Evolutionary conservation across 2,329 filamentous ascomycete species (phyloP).

Genomic region (Lasiodiplodia hormozganensis): DNA sequence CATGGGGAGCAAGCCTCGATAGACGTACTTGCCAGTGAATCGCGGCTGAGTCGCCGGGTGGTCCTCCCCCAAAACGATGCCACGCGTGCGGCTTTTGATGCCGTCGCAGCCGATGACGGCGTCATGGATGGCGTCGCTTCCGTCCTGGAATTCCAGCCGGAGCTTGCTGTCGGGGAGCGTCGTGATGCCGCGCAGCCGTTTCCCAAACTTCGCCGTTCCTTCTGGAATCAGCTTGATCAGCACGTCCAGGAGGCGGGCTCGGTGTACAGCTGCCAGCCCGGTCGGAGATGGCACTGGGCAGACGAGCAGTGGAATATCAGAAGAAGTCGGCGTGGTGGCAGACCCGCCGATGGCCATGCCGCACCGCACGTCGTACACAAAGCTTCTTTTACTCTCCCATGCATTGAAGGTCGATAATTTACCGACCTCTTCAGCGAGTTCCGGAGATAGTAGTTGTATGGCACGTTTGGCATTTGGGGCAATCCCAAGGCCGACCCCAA

Average conservation of each 20-base stretch:
- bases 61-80: slow-evolving; percentile 58
- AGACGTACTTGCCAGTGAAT: slow-evolving; percentile 67
- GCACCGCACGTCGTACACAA: slow-evolving; percentile 52
- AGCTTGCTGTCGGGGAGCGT: slow-evolving; percentile 39
- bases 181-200: slow-evolving; percentile 41
- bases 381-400: slow-evolving; percentile 42
- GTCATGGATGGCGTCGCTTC: slow-evolving; percentile 50
- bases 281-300: slow-evolving; percentile 33
- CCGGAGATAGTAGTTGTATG: slow-evolving; percentile 60
- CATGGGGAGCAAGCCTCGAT: slow-evolving; percentile 68
- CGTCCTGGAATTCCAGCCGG: slow-evolving; percentile 52
- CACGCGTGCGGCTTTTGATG: slow-evolving; percentile 63
- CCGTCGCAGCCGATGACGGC: slow-evolving; percentile 69
- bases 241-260: slow-evolving; percentile 58
- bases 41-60: slow-evolving; percentile 54
- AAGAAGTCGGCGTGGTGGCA: slow-evolving; percentile 31
- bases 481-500: slow-evolving; percentile 65
- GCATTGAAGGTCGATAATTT: slow-evolving; percentile 51
- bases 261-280: slow-evolving; percentile 47
- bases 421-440: slow-evolving; percentile 52
- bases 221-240: slow-evolving; percentile 56
- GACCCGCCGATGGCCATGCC: slow-evolving; percentile 38
- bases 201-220: slow-evolving; percentile 48
- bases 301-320: slow-evolving; percentile 36
- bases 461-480: slow-evolving; percentile 63